These are phyloP conservation scores for Cyberlindnera americana DNA, from an alignment of 805 yeast genomes.

Conservation along the genomic window DNA sequence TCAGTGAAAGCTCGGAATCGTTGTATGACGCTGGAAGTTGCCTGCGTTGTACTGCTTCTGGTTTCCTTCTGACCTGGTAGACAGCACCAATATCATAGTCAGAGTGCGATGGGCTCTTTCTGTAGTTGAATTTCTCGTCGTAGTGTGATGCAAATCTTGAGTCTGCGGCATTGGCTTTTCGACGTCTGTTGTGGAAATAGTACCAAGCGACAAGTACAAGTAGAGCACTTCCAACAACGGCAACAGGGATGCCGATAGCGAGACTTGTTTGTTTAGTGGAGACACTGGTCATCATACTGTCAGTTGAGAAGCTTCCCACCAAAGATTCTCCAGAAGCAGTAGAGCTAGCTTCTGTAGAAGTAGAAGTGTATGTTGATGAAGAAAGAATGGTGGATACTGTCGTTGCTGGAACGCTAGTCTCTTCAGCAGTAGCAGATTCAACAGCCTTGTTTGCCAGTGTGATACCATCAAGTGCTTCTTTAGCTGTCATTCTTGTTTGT, in stretches of 20 bases:
- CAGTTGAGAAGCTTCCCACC: not conserved
- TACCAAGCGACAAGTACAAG: constrained; percentile 14
- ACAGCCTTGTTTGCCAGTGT: constrained; percentile 14
- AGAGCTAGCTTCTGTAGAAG: not conserved
- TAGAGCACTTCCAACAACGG: constrained; percentile 18
- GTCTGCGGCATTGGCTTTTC: constrained; percentile 6
- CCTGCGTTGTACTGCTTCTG: not conserved
- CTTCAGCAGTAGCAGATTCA: not conserved
- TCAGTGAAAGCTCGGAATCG: constrained; percentile 20
- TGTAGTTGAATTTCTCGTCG: constrained; percentile 27
- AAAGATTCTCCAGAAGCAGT: not conserved
- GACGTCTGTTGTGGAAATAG: constrained; percentile 14
- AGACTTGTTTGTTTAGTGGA: constrained; percentile 18
- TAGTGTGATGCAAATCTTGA: constrained; percentile 15
- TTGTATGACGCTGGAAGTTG: not conserved
- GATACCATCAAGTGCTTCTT: constrained; percentile 1
- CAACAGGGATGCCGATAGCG: constrained; percentile 27
- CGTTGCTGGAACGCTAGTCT: not conserved
- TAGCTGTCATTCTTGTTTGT: not conserved
- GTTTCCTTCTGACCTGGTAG: constrained; percentile 15
- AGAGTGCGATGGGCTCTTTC: constrained; percentile 12
- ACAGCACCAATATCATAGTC: constrained; percentile 16
- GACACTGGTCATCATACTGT: not conserved
- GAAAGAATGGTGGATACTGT: constrained; percentile 13
- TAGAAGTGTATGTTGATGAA: constrained; percentile 12